These are phyloP conservation scores for Caryopteris hybrid DNA, from an alignment of 305 asterid genomes.

Conservation along the genomic window DNA sequence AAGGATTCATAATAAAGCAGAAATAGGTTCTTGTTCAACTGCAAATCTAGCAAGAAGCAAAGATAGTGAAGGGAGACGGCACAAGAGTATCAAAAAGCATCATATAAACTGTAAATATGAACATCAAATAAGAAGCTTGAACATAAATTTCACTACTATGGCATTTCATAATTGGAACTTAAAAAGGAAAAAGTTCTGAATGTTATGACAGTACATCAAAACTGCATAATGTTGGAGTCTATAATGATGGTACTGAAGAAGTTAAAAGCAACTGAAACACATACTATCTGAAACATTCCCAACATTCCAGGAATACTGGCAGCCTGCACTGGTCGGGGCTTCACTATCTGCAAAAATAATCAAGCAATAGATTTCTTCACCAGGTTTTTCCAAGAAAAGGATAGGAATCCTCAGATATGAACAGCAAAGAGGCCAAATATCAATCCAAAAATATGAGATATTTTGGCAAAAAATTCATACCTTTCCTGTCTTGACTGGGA, in stretches of 20 bases:
- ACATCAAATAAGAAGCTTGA: background rate
- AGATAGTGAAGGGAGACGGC: background rate
- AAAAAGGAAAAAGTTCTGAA: background rate
- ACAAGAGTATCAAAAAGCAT: background rate
- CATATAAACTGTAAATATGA: background rate
- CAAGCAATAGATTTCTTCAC: constrained; percentile 11
- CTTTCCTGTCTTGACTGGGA: constrained; percentile 86
- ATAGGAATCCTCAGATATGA: background rate
- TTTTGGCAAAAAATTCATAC: constrained; percentile 26
- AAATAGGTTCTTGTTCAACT: background rate
- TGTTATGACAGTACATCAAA: background rate
- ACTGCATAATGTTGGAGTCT: background rate
- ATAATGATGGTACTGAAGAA: background rate
- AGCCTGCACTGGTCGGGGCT: constrained; percentile 95
- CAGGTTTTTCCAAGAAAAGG: background rate
- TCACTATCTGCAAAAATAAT: constrained; percentile 62
- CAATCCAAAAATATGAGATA: background rate
- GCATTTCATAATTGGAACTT: background rate
- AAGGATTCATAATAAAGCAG: background rate
- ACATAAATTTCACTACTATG: background rate
- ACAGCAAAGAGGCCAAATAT: background rate
- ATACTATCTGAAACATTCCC: constrained; percentile 95
- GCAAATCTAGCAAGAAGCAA: background rate
- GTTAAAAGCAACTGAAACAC: constrained; percentile 23
- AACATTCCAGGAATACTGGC: constrained; percentile 99